Base-by-base conservation (phyloP, 805 yeast species). In the Candida insectorum region DNA sequence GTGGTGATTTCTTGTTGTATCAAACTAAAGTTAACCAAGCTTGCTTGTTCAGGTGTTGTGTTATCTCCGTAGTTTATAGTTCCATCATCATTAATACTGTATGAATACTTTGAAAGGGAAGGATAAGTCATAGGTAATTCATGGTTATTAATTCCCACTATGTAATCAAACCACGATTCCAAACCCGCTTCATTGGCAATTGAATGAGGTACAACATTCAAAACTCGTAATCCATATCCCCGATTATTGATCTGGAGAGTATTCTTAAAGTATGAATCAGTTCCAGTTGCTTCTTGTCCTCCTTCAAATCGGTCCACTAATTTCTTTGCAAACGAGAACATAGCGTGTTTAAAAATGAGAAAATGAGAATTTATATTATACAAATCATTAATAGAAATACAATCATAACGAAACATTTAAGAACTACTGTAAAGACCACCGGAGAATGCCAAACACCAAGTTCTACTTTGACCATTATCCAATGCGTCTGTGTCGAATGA, bases 91-190 rank as follows among this genome's bases (percentile, higher is more conserved):
- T 55, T 57, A 31, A 66, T 53, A 24, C 49, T 52, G 37, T 66
- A 66, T 9, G 54, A 31, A 30, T 49, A 50, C 9, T 42, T 32
- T 1, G 61, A 49, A 10, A 54, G 42, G 4, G 57, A 46, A 4
- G 68, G 62, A 33, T 56, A 40, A 21, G 47, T 33, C 69, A 66
- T 63, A 14, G 72, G 73, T 32, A 67, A 51, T 29, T 82, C 84
- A 43, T 75, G 81, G 28, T 85, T 86, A 47, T 91, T 85, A 36
- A 88, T 65, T 1, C 84, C 82, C n/a, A 87, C 71, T 22, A 91
- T 77, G 53, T 72, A 91, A 54, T 91, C 98, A 51, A 91, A 93
- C 77, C 86, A 83, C 7, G 93, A 70, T 57, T 88, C 94, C 18
- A 93, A 54, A 3, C 69, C 69, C 2, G 46, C 37, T 19, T 40